phyloP scores from a whole-genome alignment of 139 green algal genomes.

The Eudorina sp. region DNA sequence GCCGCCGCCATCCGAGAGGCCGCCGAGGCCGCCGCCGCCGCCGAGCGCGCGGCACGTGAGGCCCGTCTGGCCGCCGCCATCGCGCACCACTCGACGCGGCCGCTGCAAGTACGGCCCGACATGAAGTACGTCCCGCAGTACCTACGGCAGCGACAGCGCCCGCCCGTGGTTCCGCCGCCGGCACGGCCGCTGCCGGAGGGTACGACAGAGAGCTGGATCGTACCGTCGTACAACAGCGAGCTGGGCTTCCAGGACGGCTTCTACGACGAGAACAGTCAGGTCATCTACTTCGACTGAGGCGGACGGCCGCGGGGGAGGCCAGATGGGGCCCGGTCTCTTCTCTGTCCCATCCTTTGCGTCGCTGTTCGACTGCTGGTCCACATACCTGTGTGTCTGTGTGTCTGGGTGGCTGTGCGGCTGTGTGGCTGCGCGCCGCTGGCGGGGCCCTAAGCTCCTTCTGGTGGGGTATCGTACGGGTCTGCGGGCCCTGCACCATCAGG shows the following conservation, averaged over 20 bases:
- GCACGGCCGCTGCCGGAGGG: neutral
- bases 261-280: constrained; percentile 44
- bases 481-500: no score
- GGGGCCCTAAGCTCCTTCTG: neutral
- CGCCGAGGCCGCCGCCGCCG: neutral
- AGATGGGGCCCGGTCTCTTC: no score
- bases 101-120: constrained; percentile 15
- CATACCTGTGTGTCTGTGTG: no score
- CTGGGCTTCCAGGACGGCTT: constrained; percentile 38
- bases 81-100: constrained; percentile 7
- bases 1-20: neutral
- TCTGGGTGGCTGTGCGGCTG: neutral
- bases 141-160: constrained; percentile 26
- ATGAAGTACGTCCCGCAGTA: constrained; percentile 44
- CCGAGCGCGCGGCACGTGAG: neutral
- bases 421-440: neutral
- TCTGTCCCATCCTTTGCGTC: no score
- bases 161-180: constrained; percentile 13
- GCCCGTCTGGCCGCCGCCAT: constrained; percentile 6
- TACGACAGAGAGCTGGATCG: constrained; percentile 5
- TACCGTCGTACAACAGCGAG: constrained; percentile 44
- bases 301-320: no score
- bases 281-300: constrained; percentile 47
- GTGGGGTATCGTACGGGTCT: no score
- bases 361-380: no score